phyloP scores from a whole-genome alignment of 331 rosid genomes.

The Cydonia oblonga region DNA sequence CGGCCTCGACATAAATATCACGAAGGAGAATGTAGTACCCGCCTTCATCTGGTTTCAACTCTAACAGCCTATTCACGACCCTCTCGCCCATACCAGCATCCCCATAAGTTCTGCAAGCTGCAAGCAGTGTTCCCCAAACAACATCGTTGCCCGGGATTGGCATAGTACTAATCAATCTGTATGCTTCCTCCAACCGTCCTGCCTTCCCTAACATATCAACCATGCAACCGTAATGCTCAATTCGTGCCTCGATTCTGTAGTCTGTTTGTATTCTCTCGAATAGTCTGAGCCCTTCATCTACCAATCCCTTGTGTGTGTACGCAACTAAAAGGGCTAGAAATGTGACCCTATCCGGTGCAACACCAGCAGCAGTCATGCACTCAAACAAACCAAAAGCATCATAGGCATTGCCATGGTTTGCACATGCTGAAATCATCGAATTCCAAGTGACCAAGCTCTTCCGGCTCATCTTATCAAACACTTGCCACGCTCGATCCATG shows the following conservation, averaged over 20 bases:
- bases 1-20: slow-evolving; percentile 45
- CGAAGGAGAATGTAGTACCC: slow-evolving; percentile 49
- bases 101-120: slow-evolving; percentile 44
- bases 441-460: slow-evolving; percentile 66
- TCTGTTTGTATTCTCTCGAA: slow-evolving; percentile 43
- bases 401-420: slow-evolving; percentile 46
- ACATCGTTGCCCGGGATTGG: slow-evolving; percentile 33
- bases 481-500: slow-evolving; percentile 35
- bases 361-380: slow-evolving; percentile 26
- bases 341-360: slow-evolving; percentile 34
- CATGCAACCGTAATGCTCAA: slow-evolving; percentile 65
- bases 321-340: slow-evolving; percentile 45
- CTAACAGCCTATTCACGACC: slow-evolving; percentile 31
- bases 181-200: slow-evolving; percentile 61
- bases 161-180: slow-evolving; percentile 27
- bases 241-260: slow-evolving; percentile 33
- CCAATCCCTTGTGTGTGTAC: slow-evolving; percentile 39
- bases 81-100: slow-evolving; percentile 41
- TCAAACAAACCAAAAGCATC: slow-evolving; percentile 36
- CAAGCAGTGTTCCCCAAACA: slow-evolving; percentile 52
- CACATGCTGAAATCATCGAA: slow-evolving; percentile 52
- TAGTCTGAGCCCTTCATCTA: slow-evolving; percentile 40
- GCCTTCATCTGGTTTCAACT: slow-evolving; percentile 50
- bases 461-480: slow-evolving; percentile 32
- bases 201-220: slow-evolving; percentile 73